A percentile compares a stretch with the other conserved stretches of the same genome.
These are phyloP conservation scores for Aspergillus jensenii DNA, from an alignment of 2,329 filamentous ascomycete species.

Conservation along the genomic window DNA sequence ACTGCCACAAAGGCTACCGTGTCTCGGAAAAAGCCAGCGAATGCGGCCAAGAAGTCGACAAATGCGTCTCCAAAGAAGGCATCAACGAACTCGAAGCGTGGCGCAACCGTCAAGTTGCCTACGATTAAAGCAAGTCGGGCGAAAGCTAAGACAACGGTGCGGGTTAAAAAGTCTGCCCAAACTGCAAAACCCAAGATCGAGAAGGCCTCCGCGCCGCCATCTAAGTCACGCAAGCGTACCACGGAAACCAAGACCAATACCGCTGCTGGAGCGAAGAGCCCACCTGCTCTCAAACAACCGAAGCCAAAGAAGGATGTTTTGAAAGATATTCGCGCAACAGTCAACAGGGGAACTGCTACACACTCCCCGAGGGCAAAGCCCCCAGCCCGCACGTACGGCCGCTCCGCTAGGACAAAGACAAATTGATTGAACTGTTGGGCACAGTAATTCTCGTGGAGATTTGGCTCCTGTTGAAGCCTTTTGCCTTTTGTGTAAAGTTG, in stretches of 20 bases:
- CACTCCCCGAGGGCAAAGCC: not conserved
- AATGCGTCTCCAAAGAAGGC: slow-evolving; percentile 16
- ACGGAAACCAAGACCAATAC: slow-evolving; percentile 31
- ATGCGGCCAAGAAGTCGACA: slow-evolving; percentile 14
- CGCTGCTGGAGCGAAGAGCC: slow-evolving; percentile 24
- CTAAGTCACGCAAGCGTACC: slow-evolving; percentile 29
- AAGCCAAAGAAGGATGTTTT: slow-evolving; percentile 13
- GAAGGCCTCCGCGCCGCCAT: slow-evolving; percentile 18
- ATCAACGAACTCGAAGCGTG: slow-evolving; percentile 13
- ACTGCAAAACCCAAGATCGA: slow-evolving; percentile 15
- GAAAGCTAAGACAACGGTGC: slow-evolving; percentile 27
- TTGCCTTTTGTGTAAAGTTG: not conserved
- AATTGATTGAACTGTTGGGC: not conserved
- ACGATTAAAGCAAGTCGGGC: slow-evolving; percentile 27
- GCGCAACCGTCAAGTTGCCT: slow-evolving; percentile 29
- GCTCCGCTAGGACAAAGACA: slow-evolving; percentile 2
- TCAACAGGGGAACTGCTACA: slow-evolving; percentile 5
- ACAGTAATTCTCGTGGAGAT: not conserved
- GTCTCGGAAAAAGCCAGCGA: slow-evolving; percentile 17
- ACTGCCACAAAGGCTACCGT: slow-evolving; percentile 22
- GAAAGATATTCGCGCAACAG: slow-evolving; percentile 9
- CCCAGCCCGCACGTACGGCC: not conserved
- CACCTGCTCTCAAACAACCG: slow-evolving; percentile 14
- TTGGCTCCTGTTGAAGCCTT: not conserved
- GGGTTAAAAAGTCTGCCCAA: slow-evolving; percentile 13